Evolutionary conservation across 2,329 filamentous ascomycete species (phyloP).

Genomic region (Hortaea werneckii): DNA sequence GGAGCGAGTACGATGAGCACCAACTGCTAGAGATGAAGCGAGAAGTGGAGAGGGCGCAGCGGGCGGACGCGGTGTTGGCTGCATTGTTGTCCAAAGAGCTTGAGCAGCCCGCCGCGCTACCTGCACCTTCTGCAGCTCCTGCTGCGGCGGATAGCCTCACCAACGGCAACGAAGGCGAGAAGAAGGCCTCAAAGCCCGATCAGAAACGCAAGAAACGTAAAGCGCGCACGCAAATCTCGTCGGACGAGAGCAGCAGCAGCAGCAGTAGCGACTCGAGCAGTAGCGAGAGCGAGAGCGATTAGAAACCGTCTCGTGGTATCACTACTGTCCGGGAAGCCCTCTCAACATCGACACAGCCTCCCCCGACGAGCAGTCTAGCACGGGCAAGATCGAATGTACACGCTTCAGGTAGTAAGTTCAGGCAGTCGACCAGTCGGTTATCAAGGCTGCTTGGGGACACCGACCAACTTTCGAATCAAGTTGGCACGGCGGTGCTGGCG

Average conservation of each 20-base stretch:
- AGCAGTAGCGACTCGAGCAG: constrained; percentile 7
- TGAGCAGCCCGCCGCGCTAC: not conserved
- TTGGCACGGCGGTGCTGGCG: not conserved
- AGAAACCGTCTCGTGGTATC: constrained; percentile 3
- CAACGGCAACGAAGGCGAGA: not conserved
- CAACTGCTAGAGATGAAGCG: constrained; percentile 23
- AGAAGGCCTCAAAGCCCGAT: constrained; percentile 3
- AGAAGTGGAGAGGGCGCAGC: constrained; percentile 18
- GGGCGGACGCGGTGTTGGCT: constrained; percentile 14
- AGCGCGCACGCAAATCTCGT: constrained; percentile 23
- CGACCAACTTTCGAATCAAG: not conserved
- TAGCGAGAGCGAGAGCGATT: constrained; percentile 1
- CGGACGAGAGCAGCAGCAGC: constrained; percentile 9
- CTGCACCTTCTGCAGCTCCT: not conserved
- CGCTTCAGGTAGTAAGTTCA: too few relatives aligned
- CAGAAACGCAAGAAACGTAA: constrained; percentile 19
- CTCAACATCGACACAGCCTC: not conserved
- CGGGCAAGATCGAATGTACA: too few relatives aligned
- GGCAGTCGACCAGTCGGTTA: too few relatives aligned
- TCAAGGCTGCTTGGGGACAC: too few relatives aligned
- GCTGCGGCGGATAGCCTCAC: not conserved
- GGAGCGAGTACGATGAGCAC: constrained; percentile 25
- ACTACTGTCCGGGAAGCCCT: constrained; percentile 2
- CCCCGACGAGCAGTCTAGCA: too few relatives aligned
- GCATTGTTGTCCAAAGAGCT: constrained; percentile 10